Evolutionary conservation across 2,329 filamentous ascomycete species (phyloP).

Genomic region (Raffaelea deltoideospora): DNA sequence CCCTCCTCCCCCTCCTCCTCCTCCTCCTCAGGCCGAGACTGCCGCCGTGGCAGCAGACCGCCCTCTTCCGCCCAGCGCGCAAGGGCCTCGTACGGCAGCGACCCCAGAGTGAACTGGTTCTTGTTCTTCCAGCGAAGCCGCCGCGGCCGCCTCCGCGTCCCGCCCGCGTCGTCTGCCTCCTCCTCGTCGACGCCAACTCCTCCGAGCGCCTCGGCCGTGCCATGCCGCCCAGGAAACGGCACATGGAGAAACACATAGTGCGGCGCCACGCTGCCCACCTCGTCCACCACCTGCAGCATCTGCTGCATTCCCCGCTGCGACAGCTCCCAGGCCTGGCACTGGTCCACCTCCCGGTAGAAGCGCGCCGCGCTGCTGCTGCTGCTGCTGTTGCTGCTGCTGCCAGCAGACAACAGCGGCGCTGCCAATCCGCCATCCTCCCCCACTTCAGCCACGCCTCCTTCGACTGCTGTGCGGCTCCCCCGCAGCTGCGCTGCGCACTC

Average conservation of each 20-base stretch:
- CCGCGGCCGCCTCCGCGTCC: slow-evolving; percentile 4
- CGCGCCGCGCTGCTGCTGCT: slow-evolving; percentile 15
- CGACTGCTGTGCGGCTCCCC: background rate
- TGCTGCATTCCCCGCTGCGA: slow-evolving; percentile 19
- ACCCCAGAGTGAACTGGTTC: slow-evolving; percentile 24
- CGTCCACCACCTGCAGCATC: slow-evolving; percentile 16
- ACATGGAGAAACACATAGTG: slow-evolving; percentile 25
- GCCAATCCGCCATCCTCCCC: too few relatives aligned
- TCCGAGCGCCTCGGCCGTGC: too few relatives aligned
- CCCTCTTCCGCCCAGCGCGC: slow-evolving; percentile 14
- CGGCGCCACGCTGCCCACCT: slow-evolving; percentile 19
- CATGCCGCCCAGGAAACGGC: slow-evolving; percentile 1
- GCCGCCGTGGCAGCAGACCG: slow-evolving; percentile 11
- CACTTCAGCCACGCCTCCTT: too few relatives aligned
- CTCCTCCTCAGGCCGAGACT: slow-evolving; percentile 7
- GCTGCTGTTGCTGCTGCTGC: background rate
- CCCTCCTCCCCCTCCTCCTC: slow-evolving; percentile 2
- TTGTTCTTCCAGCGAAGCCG: slow-evolving; percentile 20
- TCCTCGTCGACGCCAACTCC: too few relatives aligned
- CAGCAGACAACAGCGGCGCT: too few relatives aligned
- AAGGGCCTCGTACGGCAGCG: slow-evolving; percentile 25
- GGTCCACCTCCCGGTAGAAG: slow-evolving; percentile 20
- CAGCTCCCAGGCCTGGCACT: slow-evolving; percentile 31
- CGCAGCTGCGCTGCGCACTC: slow-evolving; percentile 6
- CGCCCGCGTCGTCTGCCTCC: slow-evolving; percentile 8